phyloP scores from a whole-genome alignment of 1,284 basidiomycete genomes.

The Microbotryum scabiosae region DNA sequence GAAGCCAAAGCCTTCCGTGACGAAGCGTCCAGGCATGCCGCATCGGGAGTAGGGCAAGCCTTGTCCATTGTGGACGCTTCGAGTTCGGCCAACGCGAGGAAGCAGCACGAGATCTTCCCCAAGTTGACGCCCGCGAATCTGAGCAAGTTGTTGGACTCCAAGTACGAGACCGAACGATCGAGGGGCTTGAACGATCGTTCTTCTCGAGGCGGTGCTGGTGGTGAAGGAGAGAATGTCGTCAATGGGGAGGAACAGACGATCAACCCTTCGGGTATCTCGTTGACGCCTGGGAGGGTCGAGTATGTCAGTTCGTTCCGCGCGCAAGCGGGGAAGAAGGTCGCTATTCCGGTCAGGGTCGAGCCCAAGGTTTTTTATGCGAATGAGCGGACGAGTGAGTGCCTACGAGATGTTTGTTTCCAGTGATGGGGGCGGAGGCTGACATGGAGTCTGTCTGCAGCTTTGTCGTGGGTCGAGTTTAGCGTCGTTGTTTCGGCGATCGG shows the following conservation, averaged over 20 bases:
- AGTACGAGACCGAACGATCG: conserved; percentile 27
- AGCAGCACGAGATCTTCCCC: conserved; percentile 58
- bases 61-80: conserved; percentile 35
- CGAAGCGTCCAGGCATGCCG: conserved; percentile 54
- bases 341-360: conserved; percentile 87
- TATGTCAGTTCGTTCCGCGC: conserved; percentile 70
- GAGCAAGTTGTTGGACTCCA: conserved; percentile 33
- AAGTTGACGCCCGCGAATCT: conserved; percentile 58
- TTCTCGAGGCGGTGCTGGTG: background rate
- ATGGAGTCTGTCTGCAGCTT: conserved; percentile 12
- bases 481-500: conserved; percentile 83
- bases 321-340: conserved; percentile 78
- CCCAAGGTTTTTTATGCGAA: conserved; percentile 98
- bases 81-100: conserved; percentile 39
- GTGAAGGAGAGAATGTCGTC: conserved; percentile 25
- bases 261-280: conserved; percentile 16
- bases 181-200: conserved; percentile 11
- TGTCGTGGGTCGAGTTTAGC: conserved; percentile 75
- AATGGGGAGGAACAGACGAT: conserved; percentile 5
- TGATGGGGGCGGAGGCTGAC: conserved; percentile 3
- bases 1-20: conserved; percentile 58
- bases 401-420: conserved; percentile 1
- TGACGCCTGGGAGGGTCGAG: conserved; percentile 33
- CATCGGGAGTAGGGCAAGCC: background rate
- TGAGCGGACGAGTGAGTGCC: conserved; percentile 56